These are phyloP conservation scores for Kwoniella dendrophila DNA, from an alignment of 768 basidiomycete species.

Conservation along the genomic window DNA sequence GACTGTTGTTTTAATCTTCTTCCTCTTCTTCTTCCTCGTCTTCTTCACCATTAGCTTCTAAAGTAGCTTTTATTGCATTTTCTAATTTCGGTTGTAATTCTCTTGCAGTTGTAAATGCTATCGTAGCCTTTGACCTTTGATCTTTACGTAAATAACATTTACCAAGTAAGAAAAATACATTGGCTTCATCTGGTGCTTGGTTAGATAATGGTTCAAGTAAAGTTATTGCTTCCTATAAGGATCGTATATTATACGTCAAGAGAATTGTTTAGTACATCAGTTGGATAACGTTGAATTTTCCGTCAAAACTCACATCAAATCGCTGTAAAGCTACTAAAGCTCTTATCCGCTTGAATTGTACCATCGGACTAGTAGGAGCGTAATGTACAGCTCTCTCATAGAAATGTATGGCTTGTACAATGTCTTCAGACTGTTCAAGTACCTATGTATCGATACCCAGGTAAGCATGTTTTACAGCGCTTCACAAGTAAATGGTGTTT, in stretches of 20 bases:
- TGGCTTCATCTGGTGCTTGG: slow-evolving; percentile 90
- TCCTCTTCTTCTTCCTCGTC: slow-evolving; percentile 60
- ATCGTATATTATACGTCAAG: no score
- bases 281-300: no score
- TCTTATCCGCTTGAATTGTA: slow-evolving; percentile 90
- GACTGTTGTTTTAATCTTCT: not conserved
- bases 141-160: slow-evolving; percentile 83
- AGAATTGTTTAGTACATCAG: no score
- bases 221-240: slow-evolving; percentile 72
- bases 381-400: slow-evolving; percentile 79
- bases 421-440: slow-evolving; percentile 80
- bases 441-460: slow-evolving; percentile 62
- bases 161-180: slow-evolving; percentile 94
- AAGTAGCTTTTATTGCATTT: slow-evolving; percentile 61
- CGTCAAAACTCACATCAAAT: slow-evolving; percentile 71
- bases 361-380: slow-evolving; percentile 86
- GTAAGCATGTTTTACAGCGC: not conserved
- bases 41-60: slow-evolving; percentile 67
- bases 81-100: slow-evolving; percentile 91
- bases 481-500: slow-evolving; percentile 26
- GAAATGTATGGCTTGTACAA: slow-evolving; percentile 70
- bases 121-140: slow-evolving; percentile 75
- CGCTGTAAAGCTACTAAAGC: slow-evolving; percentile 81
- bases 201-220: slow-evolving; percentile 79
- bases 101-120: slow-evolving; percentile 82